phyloP scores from a whole-genome alignment of 257 asterid species.

The Nyctanthes arbortristis region DNA sequence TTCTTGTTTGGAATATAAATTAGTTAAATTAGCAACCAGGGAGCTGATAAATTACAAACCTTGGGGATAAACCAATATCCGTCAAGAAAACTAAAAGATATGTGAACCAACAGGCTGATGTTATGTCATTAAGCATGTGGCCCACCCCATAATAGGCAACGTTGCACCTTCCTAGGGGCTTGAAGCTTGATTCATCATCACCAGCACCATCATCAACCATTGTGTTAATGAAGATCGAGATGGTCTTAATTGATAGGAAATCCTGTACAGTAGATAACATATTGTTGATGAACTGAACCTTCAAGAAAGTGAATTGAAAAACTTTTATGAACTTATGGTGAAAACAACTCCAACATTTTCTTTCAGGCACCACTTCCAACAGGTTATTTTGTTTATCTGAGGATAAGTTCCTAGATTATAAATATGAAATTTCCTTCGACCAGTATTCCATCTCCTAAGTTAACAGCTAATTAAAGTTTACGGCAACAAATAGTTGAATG shows the following conservation, averaged over 20 bases:
- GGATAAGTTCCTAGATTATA: no score
- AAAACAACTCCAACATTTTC: no score
- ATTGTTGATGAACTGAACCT: neutral
- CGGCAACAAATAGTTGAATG: no score
- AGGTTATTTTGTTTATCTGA: no score
- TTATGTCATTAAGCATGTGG: slow-evolving; percentile 91
- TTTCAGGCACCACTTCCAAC: no score
- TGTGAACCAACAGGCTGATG: slow-evolving; percentile 95
- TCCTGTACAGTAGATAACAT: slow-evolving; percentile 38
- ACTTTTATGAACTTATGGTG: no score
- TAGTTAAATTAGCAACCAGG: slow-evolving; percentile 10
- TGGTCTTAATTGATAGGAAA: slow-evolving; percentile 8
- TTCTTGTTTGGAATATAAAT: neutral
- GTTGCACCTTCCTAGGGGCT: slow-evolving; percentile 59
- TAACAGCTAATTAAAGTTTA: no score
- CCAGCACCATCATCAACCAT: slow-evolving; percentile 41
- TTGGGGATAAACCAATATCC: slow-evolving; percentile 80
- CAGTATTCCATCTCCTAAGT: no score
- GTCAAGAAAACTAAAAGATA: slow-evolving; percentile 88
- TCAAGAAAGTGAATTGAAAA: neutral
- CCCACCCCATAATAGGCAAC: slow-evolving; percentile 82
- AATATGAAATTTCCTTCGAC: no score
- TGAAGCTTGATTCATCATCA: slow-evolving; percentile 49
- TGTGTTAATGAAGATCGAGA: slow-evolving; percentile 14
- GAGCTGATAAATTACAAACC: slow-evolving; percentile 45